phyloP scores from a whole-genome alignment of 169 alveolate genomes.

The Plasmodium sp. region DNA sequence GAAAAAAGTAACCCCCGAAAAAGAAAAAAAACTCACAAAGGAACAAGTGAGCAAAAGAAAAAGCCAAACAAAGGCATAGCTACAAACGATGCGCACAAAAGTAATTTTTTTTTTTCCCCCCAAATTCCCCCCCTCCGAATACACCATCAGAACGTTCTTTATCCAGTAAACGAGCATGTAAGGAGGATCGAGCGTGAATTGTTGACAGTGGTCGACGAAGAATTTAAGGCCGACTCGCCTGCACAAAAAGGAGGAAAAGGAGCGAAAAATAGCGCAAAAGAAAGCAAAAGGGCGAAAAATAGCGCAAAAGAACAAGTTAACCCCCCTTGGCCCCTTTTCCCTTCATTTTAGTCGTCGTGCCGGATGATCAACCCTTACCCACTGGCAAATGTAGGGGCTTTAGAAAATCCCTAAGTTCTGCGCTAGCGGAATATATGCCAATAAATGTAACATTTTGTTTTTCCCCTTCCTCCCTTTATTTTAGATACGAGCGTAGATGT shows the following conservation, averaged over 20 bases:
- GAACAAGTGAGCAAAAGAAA: background rate
- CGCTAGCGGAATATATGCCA: background rate
- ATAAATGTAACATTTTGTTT: background rate
- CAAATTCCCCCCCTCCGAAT: background rate
- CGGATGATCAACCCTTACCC: background rate
- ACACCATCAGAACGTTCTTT: background rate
- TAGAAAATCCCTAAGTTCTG: background rate
- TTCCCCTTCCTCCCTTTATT: background rate
- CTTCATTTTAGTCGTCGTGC: background rate
- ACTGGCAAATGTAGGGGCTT: background rate
- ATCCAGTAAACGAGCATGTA: background rate
- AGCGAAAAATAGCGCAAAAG: too few relatives aligned
- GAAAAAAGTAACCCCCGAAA: background rate
- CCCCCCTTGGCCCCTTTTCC: background rate
- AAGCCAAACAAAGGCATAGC: background rate
- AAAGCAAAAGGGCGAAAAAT: too few relatives aligned
- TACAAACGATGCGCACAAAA: background rate
- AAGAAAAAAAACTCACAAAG: background rate
- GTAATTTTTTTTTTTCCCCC: too few relatives aligned
- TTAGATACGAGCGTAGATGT: background rate
- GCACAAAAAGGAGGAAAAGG: background rate
- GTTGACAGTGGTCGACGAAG: background rate
- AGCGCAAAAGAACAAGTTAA: background rate
- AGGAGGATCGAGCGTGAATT: background rate
- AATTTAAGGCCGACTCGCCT: background rate